A percentile compares a stretch with the other conserved stretches of the same genome.
These are phyloP conservation scores for Trichothecium roseum DNA, from an alignment of 2,329 filamentous ascomycete genomes.

Conservation along the genomic window DNA sequence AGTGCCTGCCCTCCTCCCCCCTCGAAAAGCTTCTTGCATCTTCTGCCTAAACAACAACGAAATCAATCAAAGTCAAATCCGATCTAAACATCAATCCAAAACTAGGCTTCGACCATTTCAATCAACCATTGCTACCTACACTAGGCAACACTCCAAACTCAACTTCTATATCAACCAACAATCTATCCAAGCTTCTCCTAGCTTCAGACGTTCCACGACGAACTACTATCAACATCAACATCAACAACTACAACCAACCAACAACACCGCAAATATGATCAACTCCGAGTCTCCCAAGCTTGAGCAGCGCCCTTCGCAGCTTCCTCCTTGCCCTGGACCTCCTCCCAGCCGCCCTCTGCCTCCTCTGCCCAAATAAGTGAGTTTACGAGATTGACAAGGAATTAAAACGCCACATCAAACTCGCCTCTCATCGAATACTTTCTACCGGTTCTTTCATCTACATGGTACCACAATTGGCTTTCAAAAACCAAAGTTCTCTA, in stretches of 20 bases:
- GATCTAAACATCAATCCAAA: background rate
- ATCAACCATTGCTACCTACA: background rate
- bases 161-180: constrained; percentile 8
- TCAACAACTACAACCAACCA: constrained; percentile 6
- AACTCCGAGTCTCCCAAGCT: constrained; percentile 29
- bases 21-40: background rate
- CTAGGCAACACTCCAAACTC: constrained; percentile 5
- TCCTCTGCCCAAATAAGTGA: constrained; percentile 53
- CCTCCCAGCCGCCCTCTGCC: constrained; percentile 55
- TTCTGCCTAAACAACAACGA: background rate
- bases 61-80: background rate
- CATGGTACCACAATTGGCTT: too few species aligned
- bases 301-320: constrained; percentile 52
- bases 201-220: constrained; percentile 6
- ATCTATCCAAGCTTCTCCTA: too few species aligned
- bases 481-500: too few species aligned
- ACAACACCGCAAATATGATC: constrained; percentile 7
- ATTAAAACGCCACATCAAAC: too few species aligned
- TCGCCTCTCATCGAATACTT: too few species aligned
- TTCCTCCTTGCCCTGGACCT: constrained; percentile 57
- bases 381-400: constrained; percentile 24
- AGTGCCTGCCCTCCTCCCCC: constrained; percentile 1
- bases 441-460: too few species aligned
- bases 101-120: background rate
- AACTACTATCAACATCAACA: constrained; percentile 4